Evolutionary conservation across 768 basidiomycete species (phyloP).

Genomic region (Lactarius vividus): DNA sequence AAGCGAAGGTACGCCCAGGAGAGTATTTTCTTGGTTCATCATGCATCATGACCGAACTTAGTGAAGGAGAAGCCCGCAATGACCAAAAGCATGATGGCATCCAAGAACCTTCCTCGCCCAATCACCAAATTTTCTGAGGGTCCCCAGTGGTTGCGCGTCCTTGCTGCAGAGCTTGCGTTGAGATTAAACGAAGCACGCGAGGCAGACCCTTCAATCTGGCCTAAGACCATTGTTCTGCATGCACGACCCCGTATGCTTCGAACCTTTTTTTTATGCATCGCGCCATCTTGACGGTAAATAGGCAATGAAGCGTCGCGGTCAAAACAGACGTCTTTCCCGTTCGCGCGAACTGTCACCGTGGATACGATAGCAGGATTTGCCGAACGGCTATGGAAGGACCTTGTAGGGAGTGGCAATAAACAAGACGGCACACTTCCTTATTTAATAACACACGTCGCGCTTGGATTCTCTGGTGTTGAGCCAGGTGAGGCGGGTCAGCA

Average conservation of each 20-base stretch:
- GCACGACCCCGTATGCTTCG: conserved; percentile 58
- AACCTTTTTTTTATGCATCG: not conserved
- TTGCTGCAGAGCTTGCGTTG: conserved; percentile 86
- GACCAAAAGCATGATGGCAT: conserved; percentile 91
- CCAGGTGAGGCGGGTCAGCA: conserved; percentile 73
- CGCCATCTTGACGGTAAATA: not conserved
- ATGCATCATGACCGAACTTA: too few species aligned
- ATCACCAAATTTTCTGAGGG: conserved; percentile 75
- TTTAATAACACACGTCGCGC: conserved; percentile 68
- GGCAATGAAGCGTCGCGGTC: conserved; percentile 35
- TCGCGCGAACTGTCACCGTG: conserved; percentile 66
- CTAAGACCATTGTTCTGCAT: conserved; percentile 83
- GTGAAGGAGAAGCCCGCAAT: conserved; percentile 81
- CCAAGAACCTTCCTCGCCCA: conserved; percentile 87
- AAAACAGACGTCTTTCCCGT: conserved; percentile 87
- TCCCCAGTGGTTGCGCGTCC: conserved; percentile 85
- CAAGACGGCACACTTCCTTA: conserved; percentile 42
- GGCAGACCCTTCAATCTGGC: conserved; percentile 76
- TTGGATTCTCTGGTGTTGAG: conserved; percentile 80
- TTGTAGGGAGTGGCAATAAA: conserved; percentile 47
- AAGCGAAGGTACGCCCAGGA: conserved; percentile 61
- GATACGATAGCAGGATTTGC: conserved; percentile 75
- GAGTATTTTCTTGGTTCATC: not conserved
- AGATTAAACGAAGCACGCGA: conserved; percentile 81
- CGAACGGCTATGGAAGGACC: conserved; percentile 83